A percentile compares a stretch with the other conserved stretches of the same genome.
Evolutionary conservation across 345 rosid species (phyloP).

Genomic region (Citrus sp.): DNA sequence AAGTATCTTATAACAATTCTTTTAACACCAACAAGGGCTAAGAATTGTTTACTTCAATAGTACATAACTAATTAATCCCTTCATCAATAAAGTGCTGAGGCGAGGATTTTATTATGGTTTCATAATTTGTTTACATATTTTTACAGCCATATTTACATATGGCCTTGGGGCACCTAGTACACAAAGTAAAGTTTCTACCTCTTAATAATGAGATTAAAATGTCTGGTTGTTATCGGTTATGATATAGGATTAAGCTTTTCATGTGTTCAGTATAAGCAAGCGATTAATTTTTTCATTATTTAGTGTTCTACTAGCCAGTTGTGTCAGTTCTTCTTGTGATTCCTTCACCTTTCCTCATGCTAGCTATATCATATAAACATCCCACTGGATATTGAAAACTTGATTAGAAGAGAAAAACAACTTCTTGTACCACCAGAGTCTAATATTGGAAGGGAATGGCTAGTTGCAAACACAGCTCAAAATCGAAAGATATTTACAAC

Average conservation of each 20-base stretch:
- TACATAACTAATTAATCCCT: constrained; percentile 20
- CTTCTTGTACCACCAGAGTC: background rate
- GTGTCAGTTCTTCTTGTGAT: background rate
- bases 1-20: constrained; percentile 25
- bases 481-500: background rate
- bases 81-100: constrained; percentile 13
- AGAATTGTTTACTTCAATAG: background rate
- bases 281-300: constrained; percentile 12
- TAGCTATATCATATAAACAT: background rate
- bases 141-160: constrained; percentile 20
- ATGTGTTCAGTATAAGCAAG: constrained; percentile 16
- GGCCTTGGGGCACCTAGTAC: constrained; percentile 1
- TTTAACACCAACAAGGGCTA: constrained; percentile 39
- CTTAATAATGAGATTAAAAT: constrained; percentile 14
- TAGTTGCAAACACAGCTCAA: background rate
- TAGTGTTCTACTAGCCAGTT: too few species aligned
- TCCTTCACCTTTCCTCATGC: background rate
- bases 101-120: constrained; percentile 11
- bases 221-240: constrained; percentile 3
- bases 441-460: background rate
- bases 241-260: constrained; percentile 21
- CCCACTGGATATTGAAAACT: background rate
- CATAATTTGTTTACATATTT: background rate
- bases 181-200: background rate
- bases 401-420: background rate